Evolutionary conservation across 2,329 filamentous ascomycete genomes (phyloP).

Genomic region (Neurospora sp.): DNA sequence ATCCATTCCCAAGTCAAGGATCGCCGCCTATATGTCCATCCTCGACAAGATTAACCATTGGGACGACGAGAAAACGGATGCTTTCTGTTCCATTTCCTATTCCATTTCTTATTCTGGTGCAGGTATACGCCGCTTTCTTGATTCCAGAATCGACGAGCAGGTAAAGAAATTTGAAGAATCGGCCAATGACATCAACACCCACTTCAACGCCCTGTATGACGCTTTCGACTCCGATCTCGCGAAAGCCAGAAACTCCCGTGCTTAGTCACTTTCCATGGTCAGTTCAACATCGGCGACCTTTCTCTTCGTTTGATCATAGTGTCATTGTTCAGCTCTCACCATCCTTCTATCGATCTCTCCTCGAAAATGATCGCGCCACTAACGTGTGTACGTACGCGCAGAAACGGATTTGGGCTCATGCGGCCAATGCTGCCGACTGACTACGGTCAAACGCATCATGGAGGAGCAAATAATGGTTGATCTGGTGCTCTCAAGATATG

Average conservation of each 20-base stretch:
- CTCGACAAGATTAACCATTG: neutral
- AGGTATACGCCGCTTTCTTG: neutral
- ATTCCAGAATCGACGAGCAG: neutral
- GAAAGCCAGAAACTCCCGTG: neutral
- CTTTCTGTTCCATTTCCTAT: neutral
- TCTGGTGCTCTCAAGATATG: neutral
- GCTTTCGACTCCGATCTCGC: neutral
- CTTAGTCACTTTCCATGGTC: neutral
- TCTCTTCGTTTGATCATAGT: neutral
- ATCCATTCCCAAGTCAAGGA: neutral
- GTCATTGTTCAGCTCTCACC: neutral
- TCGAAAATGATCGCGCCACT: neutral
- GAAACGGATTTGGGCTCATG: neutral
- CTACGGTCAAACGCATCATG: neutral
- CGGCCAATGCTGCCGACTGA: neutral
- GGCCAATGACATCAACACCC: neutral
- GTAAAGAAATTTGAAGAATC: neutral
- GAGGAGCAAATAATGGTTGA: neutral
- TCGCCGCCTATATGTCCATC: neutral
- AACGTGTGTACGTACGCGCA: neutral
- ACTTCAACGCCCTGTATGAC: neutral
- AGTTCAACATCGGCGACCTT: neutral
- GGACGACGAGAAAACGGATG: neutral
- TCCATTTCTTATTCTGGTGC: no score
- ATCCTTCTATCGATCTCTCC: neutral